Base-by-base conservation (phyloP, 495 filamentous ascomycete genomes). In the Penicillium cinerascens region DNA sequence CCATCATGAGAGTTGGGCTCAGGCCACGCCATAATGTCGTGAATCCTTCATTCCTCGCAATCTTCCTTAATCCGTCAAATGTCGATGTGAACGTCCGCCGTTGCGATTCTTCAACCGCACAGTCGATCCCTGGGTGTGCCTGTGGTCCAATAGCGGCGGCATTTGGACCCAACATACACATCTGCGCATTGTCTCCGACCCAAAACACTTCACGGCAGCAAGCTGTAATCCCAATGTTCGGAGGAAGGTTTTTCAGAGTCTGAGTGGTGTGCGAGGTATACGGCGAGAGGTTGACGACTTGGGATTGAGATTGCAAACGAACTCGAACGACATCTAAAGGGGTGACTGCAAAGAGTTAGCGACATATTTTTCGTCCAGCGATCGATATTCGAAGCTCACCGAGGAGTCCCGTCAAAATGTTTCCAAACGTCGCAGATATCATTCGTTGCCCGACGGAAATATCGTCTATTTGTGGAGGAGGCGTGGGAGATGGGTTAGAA, bases 201-300 rank as follows among this genome's bases (percentile, higher is more conserved):
- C 93, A 98, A 72, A 98, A 97, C 33, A 97, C 92, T 72, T 98
- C 93, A 47, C 93, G 84, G 64, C 93, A 98, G 70, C 93, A 98
- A 26, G 91, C 83, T 6, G 95, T 96, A 33, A 97, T 90, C 55
- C 93, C 95, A 37, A 97, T 84, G 58, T 89, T 89, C 4, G 77
- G 82, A 51, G 75, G 88, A 45, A 84, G 70, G 47, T 85, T 81
- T 40, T 82, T 83, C 66, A 92, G 85, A 42, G 81, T 71, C 37
- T 73, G 72, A 8, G 74, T 70, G 10, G 72, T 77, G 53, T 82
- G 70, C 37, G 66, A 79, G 69, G 61, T 78, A 63, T 66, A 72
- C 25, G 60, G 68, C 6, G 66, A 69, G 5, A 65, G 47, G 27
- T 66, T 73, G 18, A 65, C 56, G 37, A 74, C 50, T 55, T 79